These are phyloP conservation scores for Ochromonas danica DNA, from an alignment of 108 stramenopile genomes.

Conservation along the genomic window DNA sequence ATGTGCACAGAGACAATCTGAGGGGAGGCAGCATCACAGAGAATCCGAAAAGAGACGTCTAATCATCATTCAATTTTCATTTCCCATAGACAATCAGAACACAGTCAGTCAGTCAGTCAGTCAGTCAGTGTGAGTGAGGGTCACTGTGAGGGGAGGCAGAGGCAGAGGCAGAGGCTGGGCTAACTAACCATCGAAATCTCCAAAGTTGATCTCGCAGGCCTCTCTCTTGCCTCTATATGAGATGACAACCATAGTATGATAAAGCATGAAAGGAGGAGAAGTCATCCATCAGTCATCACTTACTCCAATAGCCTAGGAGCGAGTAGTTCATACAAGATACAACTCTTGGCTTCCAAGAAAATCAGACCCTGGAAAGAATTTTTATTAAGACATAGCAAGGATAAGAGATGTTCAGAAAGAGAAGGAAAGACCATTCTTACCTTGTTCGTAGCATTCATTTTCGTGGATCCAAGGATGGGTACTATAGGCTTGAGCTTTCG, in stretches of 20 bases:
- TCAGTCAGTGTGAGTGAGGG: neutral
- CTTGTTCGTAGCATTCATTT: too few species aligned
- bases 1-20: constrained; percentile 12
- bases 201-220: constrained; percentile 49
- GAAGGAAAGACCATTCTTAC: too few species aligned
- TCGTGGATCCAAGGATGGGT: too few species aligned
- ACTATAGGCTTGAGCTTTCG: too few species aligned
- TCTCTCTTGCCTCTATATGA: constrained; percentile 40
- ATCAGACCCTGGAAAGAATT: constrained; percentile 68
- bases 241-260: neutral
- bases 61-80: too few species aligned
- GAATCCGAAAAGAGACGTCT: constrained; percentile 18
- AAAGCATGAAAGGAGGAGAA: neutral
- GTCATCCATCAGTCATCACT: too few species aligned
- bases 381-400: too few species aligned
- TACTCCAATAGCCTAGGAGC: constrained; percentile 11
- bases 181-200: constrained; percentile 38
- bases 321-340: constrained; percentile 19
- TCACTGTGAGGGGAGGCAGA: neutral
- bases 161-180: neutral
- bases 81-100: too few species aligned
- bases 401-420: too few species aligned
- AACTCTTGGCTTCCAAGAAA: constrained; percentile 63
- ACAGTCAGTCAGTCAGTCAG: too few species aligned
- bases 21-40: neutral